Percentiles rank a stretch among this genome's conserved stretches.
Conservation (phyloP, 257 asterid genomes). For the Salvia hispanica region DNA sequence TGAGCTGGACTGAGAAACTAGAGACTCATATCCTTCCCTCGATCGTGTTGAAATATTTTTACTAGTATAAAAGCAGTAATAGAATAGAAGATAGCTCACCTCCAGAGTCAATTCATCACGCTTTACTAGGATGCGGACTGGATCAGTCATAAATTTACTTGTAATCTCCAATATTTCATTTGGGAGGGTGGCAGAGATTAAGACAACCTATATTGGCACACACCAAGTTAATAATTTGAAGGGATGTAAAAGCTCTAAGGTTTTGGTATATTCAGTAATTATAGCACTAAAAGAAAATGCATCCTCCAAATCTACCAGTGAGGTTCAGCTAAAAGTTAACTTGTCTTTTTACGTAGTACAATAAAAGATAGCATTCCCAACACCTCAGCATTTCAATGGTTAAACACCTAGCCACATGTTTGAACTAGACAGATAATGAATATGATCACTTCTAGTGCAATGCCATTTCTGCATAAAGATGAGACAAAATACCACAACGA, state of each 20-base stretch:
- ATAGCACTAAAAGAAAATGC: neutral
- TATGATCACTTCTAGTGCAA: neutral
- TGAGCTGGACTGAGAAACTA: neutral
- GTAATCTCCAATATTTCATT: conserved; percentile 92
- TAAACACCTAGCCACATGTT: neutral
- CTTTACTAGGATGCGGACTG: conserved; percentile 91
- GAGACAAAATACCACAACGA: neutral
- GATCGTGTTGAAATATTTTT: neutral
- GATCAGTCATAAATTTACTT: conserved; percentile 96
- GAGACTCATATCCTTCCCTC: neutral
- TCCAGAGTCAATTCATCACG: conserved; percentile 97
- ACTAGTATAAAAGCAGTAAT: neutral
- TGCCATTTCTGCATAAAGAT: neutral
- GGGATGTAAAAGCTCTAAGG: neutral
- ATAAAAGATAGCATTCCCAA: neutral
- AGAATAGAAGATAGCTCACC: conserved; percentile 43
- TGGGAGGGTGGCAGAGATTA: conserved; percentile 95
- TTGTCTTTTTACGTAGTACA: neutral
- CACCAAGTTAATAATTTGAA: conserved; percentile 13
- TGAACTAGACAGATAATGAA: neutral
- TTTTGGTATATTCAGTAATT: neutral
- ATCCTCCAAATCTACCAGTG: conserved; percentile 1
- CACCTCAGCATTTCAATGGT: neutral
- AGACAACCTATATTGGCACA: conserved; percentile 62
- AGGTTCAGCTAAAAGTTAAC: neutral